These are phyloP conservation scores for Komagataella populi DNA, from an alignment of 805 yeast genomes.

Conservation along the genomic window DNA sequence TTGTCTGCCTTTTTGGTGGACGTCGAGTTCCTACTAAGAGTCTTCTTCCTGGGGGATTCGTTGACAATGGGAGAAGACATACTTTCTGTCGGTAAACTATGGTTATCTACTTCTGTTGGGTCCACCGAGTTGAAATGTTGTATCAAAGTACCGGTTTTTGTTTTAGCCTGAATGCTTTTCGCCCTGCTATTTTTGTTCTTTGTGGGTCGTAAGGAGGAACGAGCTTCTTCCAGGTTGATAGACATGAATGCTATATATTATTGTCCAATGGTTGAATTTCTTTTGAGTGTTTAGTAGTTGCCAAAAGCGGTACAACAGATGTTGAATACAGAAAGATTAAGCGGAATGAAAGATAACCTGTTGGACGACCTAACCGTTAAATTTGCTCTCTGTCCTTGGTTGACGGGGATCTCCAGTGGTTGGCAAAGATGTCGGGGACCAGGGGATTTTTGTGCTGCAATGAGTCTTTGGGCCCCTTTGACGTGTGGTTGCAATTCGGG, in stretches of 20 bases:
- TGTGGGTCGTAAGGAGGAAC: neutral
- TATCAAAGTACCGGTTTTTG: neutral
- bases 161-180: neutral
- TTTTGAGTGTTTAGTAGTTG: neutral
- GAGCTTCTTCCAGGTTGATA: neutral
- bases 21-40: neutral
- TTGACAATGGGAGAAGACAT: neutral
- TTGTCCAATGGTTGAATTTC: neutral
- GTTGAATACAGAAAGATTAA: neutral
- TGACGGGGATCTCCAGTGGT: neutral
- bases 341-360: neutral
- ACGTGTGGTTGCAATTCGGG: neutral
- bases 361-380: neutral
- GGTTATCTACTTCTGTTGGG: neutral
- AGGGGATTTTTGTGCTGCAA: neutral
- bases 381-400: neutral
- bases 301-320: neutral
- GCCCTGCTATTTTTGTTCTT: neutral
- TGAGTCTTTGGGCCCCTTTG: neutral
- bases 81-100: neutral
- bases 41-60: neutral
- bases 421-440: neutral
- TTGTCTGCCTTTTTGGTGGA: neutral
- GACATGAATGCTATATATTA: neutral
- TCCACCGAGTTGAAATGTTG: neutral